Evolutionary conservation across 192 early-diverging fungal species (phyloP), one percentile per base, ranked within the genome.

Genomic region (Helicostylum pulchrum): DNA sequence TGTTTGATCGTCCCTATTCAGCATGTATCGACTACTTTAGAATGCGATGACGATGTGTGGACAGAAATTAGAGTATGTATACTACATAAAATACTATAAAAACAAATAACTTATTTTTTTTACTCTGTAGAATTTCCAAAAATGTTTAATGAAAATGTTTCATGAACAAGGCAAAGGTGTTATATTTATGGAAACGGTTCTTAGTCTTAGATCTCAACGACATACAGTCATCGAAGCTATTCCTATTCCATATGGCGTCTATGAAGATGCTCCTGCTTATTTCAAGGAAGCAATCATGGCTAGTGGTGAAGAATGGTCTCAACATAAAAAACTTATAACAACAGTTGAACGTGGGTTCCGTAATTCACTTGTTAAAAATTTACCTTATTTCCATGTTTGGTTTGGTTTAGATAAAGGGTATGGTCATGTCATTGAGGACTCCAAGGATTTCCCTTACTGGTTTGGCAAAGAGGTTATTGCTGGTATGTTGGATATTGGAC

Each of bases 301-400:
- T 0, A 72, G 80, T 0, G 92, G 86, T 44, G 94, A 92, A 47
- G 97, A 99, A 59, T 97, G 94, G 94, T 86, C 90, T 14, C 94
- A 97, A 68, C 80, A 90, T 62, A 78, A 76, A 62, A 88, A 95
- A 62, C 34, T 88, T 44, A 90, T 94, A 46, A 86, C 89, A 66
- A 92, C 88, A 9, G 62, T 76, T 1, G 84, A 88, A 56, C 75
- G 81, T 20, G 91, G 90, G 23, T 92, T 93, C 70, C 81, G 90
- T 54, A 68, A 81, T 39, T 76, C 80, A 7, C 80, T 93, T 78
- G 84, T 87, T 7, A 80, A 85, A 9, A 85, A 96, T 42, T 48
- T 98, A 75, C 94, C 97, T 1, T 99, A 94, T 71, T 96, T 99
- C 69, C 97, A 99, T 60, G 92, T 98, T 2, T 99, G 97, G 97